Base-by-base conservation (phyloP, 169 alveolate genomes). In the Blepharisma undulans region DNA sequence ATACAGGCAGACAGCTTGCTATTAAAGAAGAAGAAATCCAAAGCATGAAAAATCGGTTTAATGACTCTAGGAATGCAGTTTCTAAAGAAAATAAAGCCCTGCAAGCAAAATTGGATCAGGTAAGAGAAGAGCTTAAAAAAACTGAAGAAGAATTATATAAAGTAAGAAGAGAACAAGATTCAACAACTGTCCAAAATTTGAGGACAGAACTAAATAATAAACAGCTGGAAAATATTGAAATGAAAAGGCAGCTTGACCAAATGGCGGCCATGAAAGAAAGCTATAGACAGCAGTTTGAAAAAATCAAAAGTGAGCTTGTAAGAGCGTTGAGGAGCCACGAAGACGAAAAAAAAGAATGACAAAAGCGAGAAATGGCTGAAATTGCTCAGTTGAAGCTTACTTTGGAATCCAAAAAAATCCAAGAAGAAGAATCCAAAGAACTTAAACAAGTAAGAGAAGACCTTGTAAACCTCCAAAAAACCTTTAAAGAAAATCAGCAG, bases 1-100 rank as follows among this genome's bases (percentile, higher is more conserved):
- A 96, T 91, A 92, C 92, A 18, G 91, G 95, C 19, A 89, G 95
- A 48, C 92, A 90, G 88, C 88, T 96, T 22, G 85, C 93, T 61
- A 71, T 84, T 29, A 96, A 96, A 90, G 98, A 96, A 82, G 98
- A 96, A 74, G 98, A 96, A 93, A 96, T 94, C n/a, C 91, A 93
- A 72, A 92, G 91, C 85, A 82, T 93, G 1, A 94, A 94, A 88
- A 92, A 91, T 85, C 82, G 96, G 59, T 91, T 92, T 72, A 94
- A 94, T 72, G 98, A 96, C 27, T 21, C 27, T 33, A 96, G 92
- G 76, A 91, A 88, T 88, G 27, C 60, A 16, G 93, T 94, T 32
- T 91, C 91, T 84, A 87, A 92, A 85, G 96, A 89, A 32, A 95
- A 79, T 34, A 94, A 92, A 84, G 84, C 85, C 32, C 87, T 94